Evolutionary conservation across 768 basidiomycete species (phyloP).

Genomic region (Pleurotus pulmonarius): DNA sequence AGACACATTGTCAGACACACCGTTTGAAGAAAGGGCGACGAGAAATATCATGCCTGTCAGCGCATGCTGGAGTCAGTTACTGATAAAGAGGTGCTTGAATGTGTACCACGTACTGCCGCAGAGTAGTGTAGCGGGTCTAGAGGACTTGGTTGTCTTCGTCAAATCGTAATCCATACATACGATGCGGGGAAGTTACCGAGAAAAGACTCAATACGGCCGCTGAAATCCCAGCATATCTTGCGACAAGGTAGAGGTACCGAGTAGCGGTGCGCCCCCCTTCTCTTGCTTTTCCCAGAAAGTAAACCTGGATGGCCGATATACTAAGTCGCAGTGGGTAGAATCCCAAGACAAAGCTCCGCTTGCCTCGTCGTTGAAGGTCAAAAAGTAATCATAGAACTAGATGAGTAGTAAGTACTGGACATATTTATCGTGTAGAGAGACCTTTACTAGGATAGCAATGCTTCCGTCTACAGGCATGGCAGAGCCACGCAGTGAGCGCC

Average conservation of each 20-base stretch:
- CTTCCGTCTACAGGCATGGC: not conserved
- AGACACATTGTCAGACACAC: not conserved
- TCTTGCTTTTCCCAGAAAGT: conserved; percentile 1
- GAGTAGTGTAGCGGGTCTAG: not conserved
- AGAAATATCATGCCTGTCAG: not conserved
- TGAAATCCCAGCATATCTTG: not conserved
- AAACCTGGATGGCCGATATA: not conserved
- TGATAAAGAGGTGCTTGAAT: not conserved
- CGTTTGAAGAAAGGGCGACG: not conserved
- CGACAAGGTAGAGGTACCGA: not conserved
- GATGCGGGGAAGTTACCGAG: not conserved
- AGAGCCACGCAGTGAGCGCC: not conserved
- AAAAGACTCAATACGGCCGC: not conserved
- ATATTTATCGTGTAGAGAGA: not conserved
- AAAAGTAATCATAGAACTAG: conserved; percentile 1
- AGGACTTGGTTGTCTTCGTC: too few species aligned
- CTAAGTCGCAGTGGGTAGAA: not conserved
- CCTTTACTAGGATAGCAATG: not conserved
- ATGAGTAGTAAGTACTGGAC: not conserved
- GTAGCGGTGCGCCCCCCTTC: not conserved
- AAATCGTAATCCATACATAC: too few species aligned
- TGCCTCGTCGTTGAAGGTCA: not conserved
- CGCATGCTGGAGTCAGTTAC: not conserved
- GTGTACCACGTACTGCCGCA: not conserved
- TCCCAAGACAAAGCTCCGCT: not conserved